Evolutionary conservation across 768 basidiomycete genomes (phyloP), one percentile per base, ranked within the genome.

Genomic region (Leccinellum rugosiceps): DNA sequence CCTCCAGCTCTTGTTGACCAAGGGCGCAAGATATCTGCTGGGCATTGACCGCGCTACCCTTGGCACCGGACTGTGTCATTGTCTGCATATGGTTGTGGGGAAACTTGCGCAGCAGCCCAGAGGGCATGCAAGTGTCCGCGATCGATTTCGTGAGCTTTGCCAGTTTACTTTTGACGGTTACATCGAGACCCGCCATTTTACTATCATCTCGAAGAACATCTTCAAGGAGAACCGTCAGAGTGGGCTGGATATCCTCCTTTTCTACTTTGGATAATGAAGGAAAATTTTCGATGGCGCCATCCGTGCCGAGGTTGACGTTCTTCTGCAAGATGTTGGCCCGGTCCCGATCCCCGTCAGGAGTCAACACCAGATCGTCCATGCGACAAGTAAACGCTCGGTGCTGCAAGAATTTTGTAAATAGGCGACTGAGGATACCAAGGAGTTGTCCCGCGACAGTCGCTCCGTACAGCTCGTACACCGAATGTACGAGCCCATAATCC

Each of bases 1-100:
- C 97, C 77, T 99, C 97, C 32, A 99, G 77, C 67, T 98, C 95
- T 73, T 98, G 97, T 74, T 98, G 97, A 57, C 97, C 97, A 45
- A 99, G 83, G 15, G 89, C 85, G 62, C 94, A 98, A n/a, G 97
- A 98, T 65, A 99, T 99, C 68, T 98, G 95, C 50, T 92, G 86
- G 23, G 93, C 97, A 67, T 99, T 99, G 72, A 98, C 96, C 14
- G 92, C 90, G 59, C 92, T 95, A 52, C 97, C 97, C 75, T 99
- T 99, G 45, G 97, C 97, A 63, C 97, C 97, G 34, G 96, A 98
- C 54, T 91, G 83, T 2, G 95, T 98, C 97, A 98, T 98, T 47
- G 89, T 86, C 72, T 98, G 96, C 97, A 98, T 98, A 83, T 98
- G 87, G 75, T 99, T 99, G 68, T 93, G 85, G 43, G 97, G 97